Percentiles rank a stretch among this genome's conserved stretches.
Conservation (phyloP, 192 early-diverging fungal genomes). For the Entophlyctis luteolus region DNA sequence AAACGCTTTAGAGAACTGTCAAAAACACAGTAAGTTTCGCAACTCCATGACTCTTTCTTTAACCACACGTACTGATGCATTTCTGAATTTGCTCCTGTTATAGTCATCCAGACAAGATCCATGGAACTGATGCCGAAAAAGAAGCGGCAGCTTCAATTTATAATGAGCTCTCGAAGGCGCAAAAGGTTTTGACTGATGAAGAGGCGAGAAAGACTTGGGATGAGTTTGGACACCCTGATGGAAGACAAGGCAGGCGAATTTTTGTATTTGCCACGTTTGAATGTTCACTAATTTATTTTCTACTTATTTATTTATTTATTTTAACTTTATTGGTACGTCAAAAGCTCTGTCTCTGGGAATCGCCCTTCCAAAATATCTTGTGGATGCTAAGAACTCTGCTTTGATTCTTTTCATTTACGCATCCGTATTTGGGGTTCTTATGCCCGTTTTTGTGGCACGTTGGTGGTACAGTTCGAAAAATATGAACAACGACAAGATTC, state of each 20-base stretch:
- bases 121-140: slow-evolving; percentile 69
- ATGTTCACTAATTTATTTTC: neutral
- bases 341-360: slow-evolving; percentile 83
- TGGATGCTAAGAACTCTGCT: slow-evolving; percentile 72
- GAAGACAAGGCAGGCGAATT: slow-evolving; percentile 64
- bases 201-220: slow-evolving; percentile 87
- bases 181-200: slow-evolving; percentile 92
- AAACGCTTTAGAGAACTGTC: slow-evolving; percentile 68
- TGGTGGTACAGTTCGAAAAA: slow-evolving; percentile 94
- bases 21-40: slow-evolving; percentile 43
- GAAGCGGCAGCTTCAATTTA: slow-evolving; percentile 70
- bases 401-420: slow-evolving; percentile 78
- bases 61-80: neutral
- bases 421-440: slow-evolving; percentile 78
- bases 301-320: slow-evolving; percentile 2
- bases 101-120: slow-evolving; percentile 56
- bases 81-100: neutral
- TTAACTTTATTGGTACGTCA: too few relatives aligned
- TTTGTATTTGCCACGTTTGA: slow-evolving; percentile 3
- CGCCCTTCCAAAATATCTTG: slow-evolving; percentile 86
- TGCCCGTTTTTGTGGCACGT: slow-evolving; percentile 83
- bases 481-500: slow-evolving; percentile 85
- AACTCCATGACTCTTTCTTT: neutral
- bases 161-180: slow-evolving; percentile 86
- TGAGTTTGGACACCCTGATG: slow-evolving; percentile 95